Base-by-base conservation (phyloP, 495 filamentous ascomycete genomes). In the Aspergillus sparsus region DNA sequence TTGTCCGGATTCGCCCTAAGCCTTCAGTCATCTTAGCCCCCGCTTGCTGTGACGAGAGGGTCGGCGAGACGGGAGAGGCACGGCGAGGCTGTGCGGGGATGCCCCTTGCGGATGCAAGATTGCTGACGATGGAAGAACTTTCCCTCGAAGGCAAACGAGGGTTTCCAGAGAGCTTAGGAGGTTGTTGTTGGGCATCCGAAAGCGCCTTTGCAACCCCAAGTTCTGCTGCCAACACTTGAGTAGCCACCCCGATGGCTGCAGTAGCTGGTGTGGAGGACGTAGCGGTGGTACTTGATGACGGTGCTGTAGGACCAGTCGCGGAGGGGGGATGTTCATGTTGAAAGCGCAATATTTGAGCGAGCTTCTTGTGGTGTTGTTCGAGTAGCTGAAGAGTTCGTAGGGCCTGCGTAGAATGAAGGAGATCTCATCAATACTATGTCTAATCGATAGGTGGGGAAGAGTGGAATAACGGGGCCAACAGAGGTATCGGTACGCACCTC, bases 91-190 rank as follows among this genome's bases (percentile, higher is more conserved):
- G 85, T 15, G 87, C 79, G 2, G 89, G 89, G 61, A 96, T 97
- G 16, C 93, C 93, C 60, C 93, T 80, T 6, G 92, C 93, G 3
- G 90, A 92, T 0, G 93, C 93, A 7, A 97, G 77, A 64, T 97
- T 95, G 68, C 86, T 97, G 37, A 91, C 93, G 56, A 97, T 95
- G 4, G 92, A 95, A 0, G 93, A 93, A 6, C 86, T 83, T 35
- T 91, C 91, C 46, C 87, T 85, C 63, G 66, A 81, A 53, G 68
- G 83, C 64, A 79, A 76, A 64, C 74, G 87, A 68, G 70, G 77
- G 69, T 69, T 77, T 54, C 64, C 71, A n/a, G 56, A 62, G 18
- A 74, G 66, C 50, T 70, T 70, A 34, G 78, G 74, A 31, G 69
- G 72, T 31, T 71, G 66, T 31, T 72, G 71, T 44, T 73, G 69